These are phyloP conservation scores for Eimeria acervulina DNA, from an alignment of 169 alveolate species.

Conservation along the genomic window DNA sequence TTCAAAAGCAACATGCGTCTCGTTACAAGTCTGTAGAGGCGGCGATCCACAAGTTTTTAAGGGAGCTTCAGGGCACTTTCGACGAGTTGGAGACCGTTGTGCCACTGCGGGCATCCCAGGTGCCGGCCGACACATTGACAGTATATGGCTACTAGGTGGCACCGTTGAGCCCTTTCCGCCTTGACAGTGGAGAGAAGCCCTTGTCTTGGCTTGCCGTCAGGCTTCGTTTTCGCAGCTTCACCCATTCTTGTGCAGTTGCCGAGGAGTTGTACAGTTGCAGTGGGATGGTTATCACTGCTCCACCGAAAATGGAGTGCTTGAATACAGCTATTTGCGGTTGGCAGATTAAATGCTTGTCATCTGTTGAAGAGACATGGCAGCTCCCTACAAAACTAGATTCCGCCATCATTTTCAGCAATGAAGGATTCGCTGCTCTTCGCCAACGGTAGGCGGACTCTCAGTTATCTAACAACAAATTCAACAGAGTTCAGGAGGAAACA, in stretches of 20 bases:
- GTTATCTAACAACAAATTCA: background rate
- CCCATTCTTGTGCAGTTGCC: background rate
- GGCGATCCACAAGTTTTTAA: conserved; percentile 60
- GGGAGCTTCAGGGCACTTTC: conserved; percentile 58
- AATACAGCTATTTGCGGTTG: background rate
- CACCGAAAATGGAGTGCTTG: background rate
- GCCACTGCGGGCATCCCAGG: conserved; percentile 75
- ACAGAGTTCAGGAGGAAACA: background rate
- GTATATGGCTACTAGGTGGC: background rate
- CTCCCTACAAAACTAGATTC: conserved; percentile 50
- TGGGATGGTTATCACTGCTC: background rate
- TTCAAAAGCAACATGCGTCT: conserved; percentile 45
- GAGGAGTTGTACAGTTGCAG: background rate
- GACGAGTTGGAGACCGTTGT: conserved; percentile 52
- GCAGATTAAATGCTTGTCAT: conserved; percentile 45
- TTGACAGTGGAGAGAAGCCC: background rate
- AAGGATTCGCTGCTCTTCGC: conserved; percentile 53
- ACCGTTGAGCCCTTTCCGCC: too few species aligned
- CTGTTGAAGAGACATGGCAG: conserved; percentile 59
- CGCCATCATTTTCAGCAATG: conserved; percentile 49
- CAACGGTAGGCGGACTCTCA: conserved; percentile 29
- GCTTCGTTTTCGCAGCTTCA: background rate
- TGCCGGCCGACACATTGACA: background rate
- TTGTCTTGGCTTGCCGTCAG: background rate
- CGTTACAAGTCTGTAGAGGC: conserved; percentile 66